phyloP scores from a whole-genome alignment of 2,329 filamentous ascomycete species.

The Pestalotiopsis sp. region DNA sequence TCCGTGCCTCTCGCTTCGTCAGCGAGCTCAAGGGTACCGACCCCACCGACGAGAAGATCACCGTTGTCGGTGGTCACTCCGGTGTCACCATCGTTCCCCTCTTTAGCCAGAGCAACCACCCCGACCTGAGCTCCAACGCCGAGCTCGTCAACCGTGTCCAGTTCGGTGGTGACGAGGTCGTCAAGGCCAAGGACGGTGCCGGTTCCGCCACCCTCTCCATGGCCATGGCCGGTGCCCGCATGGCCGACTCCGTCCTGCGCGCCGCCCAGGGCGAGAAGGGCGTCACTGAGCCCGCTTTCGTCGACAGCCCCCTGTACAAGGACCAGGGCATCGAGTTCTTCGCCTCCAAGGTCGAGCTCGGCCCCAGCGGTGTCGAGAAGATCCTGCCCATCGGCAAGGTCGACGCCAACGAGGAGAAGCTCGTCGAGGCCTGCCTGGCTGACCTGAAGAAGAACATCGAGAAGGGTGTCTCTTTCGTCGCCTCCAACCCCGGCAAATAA shows the following conservation, averaged over 20 bases:
- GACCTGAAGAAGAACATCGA: constrained; percentile 94
- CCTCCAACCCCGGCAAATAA: constrained; percentile 57
- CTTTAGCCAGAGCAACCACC: constrained; percentile 90
- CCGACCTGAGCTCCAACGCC: constrained; percentile 76
- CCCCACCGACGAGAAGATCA: constrained; percentile 90
- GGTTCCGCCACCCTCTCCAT: constrained; percentile 98
- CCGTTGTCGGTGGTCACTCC: constrained; percentile 95
- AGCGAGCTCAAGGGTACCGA: constrained; percentile 89
- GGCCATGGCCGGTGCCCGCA: constrained; percentile 88
- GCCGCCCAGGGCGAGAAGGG: constrained; percentile 92
- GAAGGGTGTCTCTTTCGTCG: constrained; percentile 74
- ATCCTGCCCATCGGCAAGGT: constrained; percentile 85
- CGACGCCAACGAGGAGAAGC: constrained; percentile 83
- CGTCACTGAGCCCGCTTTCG: constrained; percentile 93
- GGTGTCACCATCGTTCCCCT: constrained; percentile 98
- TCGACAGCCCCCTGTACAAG: constrained; percentile 97
- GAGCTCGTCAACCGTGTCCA: constrained; percentile 91
- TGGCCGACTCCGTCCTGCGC: constrained; percentile 90
- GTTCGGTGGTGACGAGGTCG: constrained; percentile 98
- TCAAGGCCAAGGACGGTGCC: constrained; percentile 97
- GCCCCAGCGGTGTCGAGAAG: constrained; percentile 94
- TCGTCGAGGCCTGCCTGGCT: constrained; percentile 80
- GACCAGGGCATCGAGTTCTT: constrained; percentile 98
- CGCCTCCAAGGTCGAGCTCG: constrained; percentile 91
- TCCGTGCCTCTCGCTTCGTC: constrained; percentile 97